phyloP scores from a whole-genome alignment of 75 land plant genomes.

The Chamaecyparis obtusa region DNA sequence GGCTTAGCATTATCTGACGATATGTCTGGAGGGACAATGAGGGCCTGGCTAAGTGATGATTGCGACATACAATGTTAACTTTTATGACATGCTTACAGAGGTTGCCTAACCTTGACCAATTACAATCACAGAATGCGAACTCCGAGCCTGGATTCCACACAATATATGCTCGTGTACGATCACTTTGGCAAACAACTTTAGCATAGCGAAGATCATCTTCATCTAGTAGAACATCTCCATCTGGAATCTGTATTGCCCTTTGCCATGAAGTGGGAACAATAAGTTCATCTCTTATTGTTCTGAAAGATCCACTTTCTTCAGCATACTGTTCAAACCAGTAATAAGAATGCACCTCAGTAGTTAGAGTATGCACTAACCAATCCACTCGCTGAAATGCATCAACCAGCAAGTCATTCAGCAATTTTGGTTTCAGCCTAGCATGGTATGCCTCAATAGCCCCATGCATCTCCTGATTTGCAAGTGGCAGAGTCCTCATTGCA shows the following conservation, averaged over 20 bases:
- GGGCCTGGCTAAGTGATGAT: slow-evolving; percentile 29
- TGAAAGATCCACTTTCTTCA: slow-evolving; percentile 28
- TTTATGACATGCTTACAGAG: slow-evolving; percentile 54
- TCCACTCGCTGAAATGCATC: slow-evolving; percentile 25
- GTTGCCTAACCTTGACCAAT: slow-evolving; percentile 47
- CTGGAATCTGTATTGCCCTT: slow-evolving; percentile 39
- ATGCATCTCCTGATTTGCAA: slow-evolving; percentile 41
- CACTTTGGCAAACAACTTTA: slow-evolving; percentile 32
- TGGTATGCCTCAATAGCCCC: slow-evolving; percentile 52
- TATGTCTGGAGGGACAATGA: slow-evolving; percentile 28
- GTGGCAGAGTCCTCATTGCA: slow-evolving; percentile 30
- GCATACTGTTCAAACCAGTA: slow-evolving; percentile 51
- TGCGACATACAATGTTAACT: slow-evolving; percentile 33
- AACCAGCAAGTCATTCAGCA: slow-evolving; percentile 10
- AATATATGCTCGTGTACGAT: slow-evolving; percentile 24
- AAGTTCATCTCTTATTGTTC: slow-evolving; percentile 23
- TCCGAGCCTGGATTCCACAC: slow-evolving; percentile 58
- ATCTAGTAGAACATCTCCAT: slow-evolving; percentile 37
- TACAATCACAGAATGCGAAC: slow-evolving; percentile 49
- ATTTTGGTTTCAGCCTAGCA: slow-evolving; percentile 34
- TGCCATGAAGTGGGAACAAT: slow-evolving; percentile 23
- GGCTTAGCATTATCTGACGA: slow-evolving; percentile 27
- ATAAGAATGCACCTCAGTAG: slow-evolving; percentile 34
- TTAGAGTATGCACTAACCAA: slow-evolving; percentile 41
- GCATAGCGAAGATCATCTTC: slow-evolving; percentile 29